A percentile compares a stretch with the other conserved stretches of the same genome.
Conservation (phyloP, 805 yeast species). For the Saccharomycopsis fermentans region DNA sequence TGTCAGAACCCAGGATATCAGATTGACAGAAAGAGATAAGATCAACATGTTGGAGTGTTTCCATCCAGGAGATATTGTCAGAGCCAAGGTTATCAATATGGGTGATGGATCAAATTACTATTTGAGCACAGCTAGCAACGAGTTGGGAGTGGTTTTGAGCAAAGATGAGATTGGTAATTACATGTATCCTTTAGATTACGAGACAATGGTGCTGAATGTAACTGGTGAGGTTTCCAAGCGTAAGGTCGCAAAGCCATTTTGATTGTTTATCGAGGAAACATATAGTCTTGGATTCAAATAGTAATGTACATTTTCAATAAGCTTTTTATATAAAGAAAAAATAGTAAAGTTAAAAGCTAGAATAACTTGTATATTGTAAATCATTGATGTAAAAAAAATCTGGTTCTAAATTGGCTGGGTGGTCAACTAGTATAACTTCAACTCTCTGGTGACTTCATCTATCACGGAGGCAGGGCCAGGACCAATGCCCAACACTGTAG, state of each 20-base stretch:
- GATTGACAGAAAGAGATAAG: constrained; percentile 84
- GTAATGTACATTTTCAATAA: background rate
- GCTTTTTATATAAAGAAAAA: background rate
- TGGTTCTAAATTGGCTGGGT: no score
- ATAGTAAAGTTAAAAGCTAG: background rate
- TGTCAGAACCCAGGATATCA: constrained; percentile 76
- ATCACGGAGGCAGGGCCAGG: constrained; percentile 83
- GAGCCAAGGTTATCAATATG: constrained; percentile 69
- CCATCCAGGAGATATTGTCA: constrained; percentile 85
- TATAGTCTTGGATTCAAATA: no score
- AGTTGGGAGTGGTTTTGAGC: constrained; percentile 90
- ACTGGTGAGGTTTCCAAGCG: constrained; percentile 71
- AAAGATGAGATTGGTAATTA: constrained; percentile 62
- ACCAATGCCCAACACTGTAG: constrained; percentile 93
- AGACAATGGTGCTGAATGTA: constrained; percentile 72
- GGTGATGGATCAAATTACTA: constrained; percentile 95
- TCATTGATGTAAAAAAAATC: no score
- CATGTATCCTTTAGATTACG: constrained; percentile 92
- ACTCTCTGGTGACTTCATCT: constrained; percentile 71
- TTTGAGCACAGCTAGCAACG: constrained; percentile 80
- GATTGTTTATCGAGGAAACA: no score
- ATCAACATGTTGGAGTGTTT: constrained; percentile 71
- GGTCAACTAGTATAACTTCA: constrained; percentile 51
- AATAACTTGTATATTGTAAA: no score
- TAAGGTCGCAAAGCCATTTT: constrained; percentile 87